Base-by-base conservation (phyloP, 306 rosid genomes). In the Dicorynia guianensis region DNA sequence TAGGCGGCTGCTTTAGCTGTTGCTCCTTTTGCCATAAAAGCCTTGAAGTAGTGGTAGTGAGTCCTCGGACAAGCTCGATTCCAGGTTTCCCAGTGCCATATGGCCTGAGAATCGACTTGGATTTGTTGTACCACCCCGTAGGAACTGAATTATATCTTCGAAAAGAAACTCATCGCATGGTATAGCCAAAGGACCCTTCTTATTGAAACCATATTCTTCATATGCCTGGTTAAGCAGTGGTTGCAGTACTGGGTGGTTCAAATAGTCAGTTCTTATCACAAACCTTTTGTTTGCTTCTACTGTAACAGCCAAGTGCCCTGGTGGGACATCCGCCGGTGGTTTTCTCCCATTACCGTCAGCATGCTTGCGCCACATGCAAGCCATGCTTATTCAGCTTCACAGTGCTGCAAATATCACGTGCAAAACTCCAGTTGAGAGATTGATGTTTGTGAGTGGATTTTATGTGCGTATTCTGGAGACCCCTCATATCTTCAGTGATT, bases 151-250 rank as follows among this genome's bases (percentile, higher is more conserved):
- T 63, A 83, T 85, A 30, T 83, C 85, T 67, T 85, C 80, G 53
- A 83, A 83, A 19, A 81, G 56, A 47, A 70, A 58, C 80, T 85
- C 90, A 34, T 79, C 82, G 46, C 88, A 85, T 11, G 85, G 92
- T 72, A 88, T 83, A 47, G 84, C 73, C 53, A 83, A 58, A 69
- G 85, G 87, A 59, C 86, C 88, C 56, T 66, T 65, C 70, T 75
- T 72, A 46, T 63, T 80, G 69, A 65, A 79, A 18, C 83, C 87
- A 67, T 76, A 57, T 19, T 82, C 83, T 79, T 88, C 90, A 55
- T 81, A 69, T 48, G 84, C 86, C 9, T 76, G 78, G n/a, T 85
- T 81, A 47, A 83, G 85, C 61, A 85, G 71, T 76, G 78, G 77
- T 43, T 63, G 81, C 56, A 79, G 61, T 50, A 79, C 18, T 25